Conservation (phyloP, 345 rosid genomes). For the Kernera saxatilis region DNA sequence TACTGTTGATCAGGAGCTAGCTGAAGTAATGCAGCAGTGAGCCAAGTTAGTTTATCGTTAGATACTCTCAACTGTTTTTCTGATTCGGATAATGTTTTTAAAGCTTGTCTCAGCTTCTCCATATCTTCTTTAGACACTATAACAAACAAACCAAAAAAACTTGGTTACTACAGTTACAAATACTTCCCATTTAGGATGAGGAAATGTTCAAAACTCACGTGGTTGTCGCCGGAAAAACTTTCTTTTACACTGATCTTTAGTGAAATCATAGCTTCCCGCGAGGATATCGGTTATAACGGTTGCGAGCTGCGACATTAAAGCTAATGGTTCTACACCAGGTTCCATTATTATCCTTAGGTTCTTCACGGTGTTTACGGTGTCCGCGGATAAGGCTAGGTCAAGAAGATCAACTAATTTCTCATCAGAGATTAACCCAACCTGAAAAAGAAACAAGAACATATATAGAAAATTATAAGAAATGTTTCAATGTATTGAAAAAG, state of each 20-base stretch:
- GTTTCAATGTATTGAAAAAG: background rate
- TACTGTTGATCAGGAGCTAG: conserved; percentile 98
- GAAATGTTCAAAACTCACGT: conserved; percentile 45
- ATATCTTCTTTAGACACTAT: conserved; percentile 86
- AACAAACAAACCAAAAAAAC: background rate
- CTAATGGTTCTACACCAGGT: conserved; percentile 88
- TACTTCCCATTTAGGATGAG: background rate
- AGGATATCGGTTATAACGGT: conserved; percentile 91
- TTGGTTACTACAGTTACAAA: background rate
- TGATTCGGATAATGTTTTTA: conserved; percentile 91
- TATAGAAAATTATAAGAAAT: background rate
- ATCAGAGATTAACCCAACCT: conserved; percentile 96
- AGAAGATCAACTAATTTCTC: conserved; percentile 98
- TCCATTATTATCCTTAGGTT: conserved; percentile 86
- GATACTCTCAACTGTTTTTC: conserved; percentile 93
- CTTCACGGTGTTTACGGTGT: conserved; percentile 96
- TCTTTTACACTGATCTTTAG: conserved; percentile 61
- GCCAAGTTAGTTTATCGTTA: conserved; percentile 90
- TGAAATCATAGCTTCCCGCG: conserved; percentile 84
- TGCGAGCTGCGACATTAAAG: conserved; percentile 98
- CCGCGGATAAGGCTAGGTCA: conserved; percentile 97
- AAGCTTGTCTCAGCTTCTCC: conserved; percentile 91
- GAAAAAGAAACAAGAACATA: conserved; percentile 22
- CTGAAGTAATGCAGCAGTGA: conserved; percentile 94
- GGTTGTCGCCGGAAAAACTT: conserved; percentile 79